phyloP scores from a whole-genome alignment of 176 grass and related monocot species.

The Zizania latifolia region DNA sequence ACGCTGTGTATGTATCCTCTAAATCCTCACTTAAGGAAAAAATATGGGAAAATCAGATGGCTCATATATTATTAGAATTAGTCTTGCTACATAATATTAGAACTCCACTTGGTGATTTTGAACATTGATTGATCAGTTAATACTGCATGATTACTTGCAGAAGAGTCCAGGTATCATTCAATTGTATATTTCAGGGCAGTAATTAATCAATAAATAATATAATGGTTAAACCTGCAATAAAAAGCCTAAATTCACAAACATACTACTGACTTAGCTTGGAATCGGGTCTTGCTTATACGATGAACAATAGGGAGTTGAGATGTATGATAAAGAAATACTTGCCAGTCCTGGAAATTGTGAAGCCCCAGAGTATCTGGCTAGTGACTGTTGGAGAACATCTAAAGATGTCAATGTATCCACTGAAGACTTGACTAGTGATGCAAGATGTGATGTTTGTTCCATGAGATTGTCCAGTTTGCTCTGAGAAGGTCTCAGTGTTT shows the following conservation, averaged over 20 bases:
- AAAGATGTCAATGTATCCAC: constrained; percentile 42
- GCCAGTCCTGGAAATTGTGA: constrained; percentile 52
- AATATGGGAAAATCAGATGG: not conserved
- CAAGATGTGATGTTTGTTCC: constrained; percentile 46
- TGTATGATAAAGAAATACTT: constrained; percentile 31
- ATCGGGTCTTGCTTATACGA: not conserved
- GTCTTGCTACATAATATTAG: not conserved
- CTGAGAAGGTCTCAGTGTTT: constrained; percentile 37
- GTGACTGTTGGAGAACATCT: constrained; percentile 50
- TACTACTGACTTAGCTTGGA: not conserved
- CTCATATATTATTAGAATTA: not conserved
- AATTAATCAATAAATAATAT: not conserved
- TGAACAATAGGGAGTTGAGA: not conserved
- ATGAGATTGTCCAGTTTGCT: constrained; percentile 48
- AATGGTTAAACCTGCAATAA: not conserved
- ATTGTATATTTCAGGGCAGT: not conserved
- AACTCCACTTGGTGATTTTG: not conserved
- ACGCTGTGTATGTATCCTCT: not conserved
- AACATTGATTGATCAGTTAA: not conserved
- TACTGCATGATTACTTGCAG: not conserved
- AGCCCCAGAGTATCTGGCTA: constrained; percentile 40
- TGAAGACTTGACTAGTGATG: constrained; percentile 56
- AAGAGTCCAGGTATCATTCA: not conserved
- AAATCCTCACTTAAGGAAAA: not conserved
- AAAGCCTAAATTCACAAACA: not conserved